Base-by-base conservation (phyloP, 805 yeast genomes). In the Saccharomycopsis vini region DNA sequence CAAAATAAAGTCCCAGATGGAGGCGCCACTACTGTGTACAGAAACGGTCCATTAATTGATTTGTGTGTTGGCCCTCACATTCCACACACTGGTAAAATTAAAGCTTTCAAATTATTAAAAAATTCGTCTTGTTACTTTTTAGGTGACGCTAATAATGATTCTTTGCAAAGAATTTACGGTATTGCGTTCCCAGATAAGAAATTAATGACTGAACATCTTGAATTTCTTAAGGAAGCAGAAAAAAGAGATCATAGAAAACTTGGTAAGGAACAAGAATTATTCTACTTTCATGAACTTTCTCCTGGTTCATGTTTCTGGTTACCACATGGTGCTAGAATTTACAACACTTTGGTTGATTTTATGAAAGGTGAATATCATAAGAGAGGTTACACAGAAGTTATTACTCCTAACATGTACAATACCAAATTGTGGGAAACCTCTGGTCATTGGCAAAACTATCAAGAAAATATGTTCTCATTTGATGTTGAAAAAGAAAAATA, bases 241-340 rank as follows among this genome's bases (percentile, higher is more conserved):
- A 77, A 79, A 62, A 85, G 98, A 71, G 95, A 85, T 62, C 99
- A 92, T 67, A 79, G 99, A 68, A 89, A 81, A 67, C 81, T 92
- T 54, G 99, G 99, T 63, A 82, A 70, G 58, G 97, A 92, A 58
- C 98, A 92, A 69, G 97, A 92, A 61, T 74, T 92, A 59, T 92
- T 89, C 69, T 77, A 81, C 67, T 92, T 92, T 77, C 79, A 92
- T 65, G 98, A 92, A 66, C 68, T 90, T 82, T 85, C 96, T 16
- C 99, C 99, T 44, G 99, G 99, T 53, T 79, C 94, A 33, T 89
- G 95, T 49, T 92, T 92, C 78, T 92, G 97, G 97, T 75, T 92
- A 57, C 99, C 99, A 41, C 98, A 90, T 60, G 99, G 99, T 67
- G 80, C 99, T 39, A 83, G 97, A 69, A 92, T 92, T 61, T 92